These are phyloP conservation scores for Penicillium psychrofluorescens DNA, from an alignment of 495 filamentous ascomycete genomes.

Conservation along the genomic window DNA sequence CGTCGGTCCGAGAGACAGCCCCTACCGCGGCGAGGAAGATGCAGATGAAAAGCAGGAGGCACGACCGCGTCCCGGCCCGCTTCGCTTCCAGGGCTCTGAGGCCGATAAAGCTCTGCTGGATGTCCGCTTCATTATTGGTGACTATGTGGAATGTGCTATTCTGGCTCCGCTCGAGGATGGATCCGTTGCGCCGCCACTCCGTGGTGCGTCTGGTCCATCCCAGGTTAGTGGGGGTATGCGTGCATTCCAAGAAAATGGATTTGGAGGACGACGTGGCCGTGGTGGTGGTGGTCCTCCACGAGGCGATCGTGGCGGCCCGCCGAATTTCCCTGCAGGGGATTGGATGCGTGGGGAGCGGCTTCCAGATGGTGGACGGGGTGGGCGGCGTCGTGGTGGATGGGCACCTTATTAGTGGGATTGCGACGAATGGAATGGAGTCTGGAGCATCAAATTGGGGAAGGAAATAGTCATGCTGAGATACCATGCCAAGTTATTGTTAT, in stretches of 20 bases:
- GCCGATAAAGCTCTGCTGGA: slow-evolving; percentile 67
- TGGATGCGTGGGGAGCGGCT: slow-evolving; percentile 39
- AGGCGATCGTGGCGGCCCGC: slow-evolving; percentile 14
- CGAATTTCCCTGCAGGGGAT: slow-evolving; percentile 20
- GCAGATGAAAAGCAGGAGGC: slow-evolving; percentile 30
- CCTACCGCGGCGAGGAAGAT: slow-evolving; percentile 39
- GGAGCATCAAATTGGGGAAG: not conserved
- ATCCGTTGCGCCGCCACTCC: slow-evolving; percentile 52
- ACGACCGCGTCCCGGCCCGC: slow-evolving; percentile 11
- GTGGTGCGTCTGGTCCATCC: slow-evolving; percentile 11
- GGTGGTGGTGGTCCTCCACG: slow-evolving; percentile 14
- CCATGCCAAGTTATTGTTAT: slow-evolving; percentile 1
- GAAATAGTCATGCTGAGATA: slow-evolving; percentile 1
- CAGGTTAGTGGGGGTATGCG: slow-evolving; percentile 33
- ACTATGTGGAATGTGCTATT: slow-evolving; percentile 78
- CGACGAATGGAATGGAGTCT: not conserved
- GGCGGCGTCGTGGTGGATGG: slow-evolving; percentile 31
- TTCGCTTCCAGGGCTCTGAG: slow-evolving; percentile 45
- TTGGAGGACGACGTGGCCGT: slow-evolving; percentile 19
- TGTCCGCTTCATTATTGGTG: slow-evolving; percentile 75
- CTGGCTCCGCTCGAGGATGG: slow-evolving; percentile 68
- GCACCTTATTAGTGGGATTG: slow-evolving; percentile 27
- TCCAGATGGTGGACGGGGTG: slow-evolving; percentile 28
- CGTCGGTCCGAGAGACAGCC: slow-evolving; percentile 39
- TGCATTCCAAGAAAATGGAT: slow-evolving; percentile 43